Conservation (phyloP, 2,329 filamentous ascomycete species). For the Scolecobasidium constrictum region DNA sequence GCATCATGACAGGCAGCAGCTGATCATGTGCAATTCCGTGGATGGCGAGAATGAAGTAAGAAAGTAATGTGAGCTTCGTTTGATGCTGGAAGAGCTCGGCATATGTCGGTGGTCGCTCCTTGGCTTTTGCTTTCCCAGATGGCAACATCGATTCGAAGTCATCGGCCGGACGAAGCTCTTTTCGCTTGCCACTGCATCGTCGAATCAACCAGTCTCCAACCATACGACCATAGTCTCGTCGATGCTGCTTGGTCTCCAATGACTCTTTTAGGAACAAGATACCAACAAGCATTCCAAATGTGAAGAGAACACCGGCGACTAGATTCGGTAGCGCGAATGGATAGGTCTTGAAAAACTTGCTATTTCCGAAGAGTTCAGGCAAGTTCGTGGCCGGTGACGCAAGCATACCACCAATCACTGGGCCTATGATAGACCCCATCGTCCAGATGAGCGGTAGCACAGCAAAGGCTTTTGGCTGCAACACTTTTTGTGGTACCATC, state of each 20-base stretch:
- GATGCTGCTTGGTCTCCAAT: constrained; percentile 56
- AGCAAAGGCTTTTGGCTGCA: constrained; percentile 82
- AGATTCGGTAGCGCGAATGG: constrained; percentile 83
- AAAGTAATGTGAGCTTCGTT: constrained; percentile 60
- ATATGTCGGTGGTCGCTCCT: constrained; percentile 31
- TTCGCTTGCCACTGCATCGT: neutral
- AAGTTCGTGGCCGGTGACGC: constrained; percentile 69
- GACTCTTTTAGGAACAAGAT: constrained; percentile 84
- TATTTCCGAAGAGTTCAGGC: constrained; percentile 45
- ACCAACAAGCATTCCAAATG: constrained; percentile 63
- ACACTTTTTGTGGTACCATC: constrained; percentile 44
- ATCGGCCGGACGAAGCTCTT: neutral
- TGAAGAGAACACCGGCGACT: constrained; percentile 63
- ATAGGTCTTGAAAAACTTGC: constrained; percentile 58
- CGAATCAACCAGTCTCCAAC: constrained; percentile 39
- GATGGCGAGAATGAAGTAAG: constrained; percentile 71
- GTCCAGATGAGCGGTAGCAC: constrained; percentile 90
- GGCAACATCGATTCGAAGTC: constrained; percentile 6
- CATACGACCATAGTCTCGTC: constrained; percentile 65
- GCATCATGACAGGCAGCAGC: constrained; percentile 53
- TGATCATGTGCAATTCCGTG: constrained; percentile 82
- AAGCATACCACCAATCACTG: constrained; percentile 73
- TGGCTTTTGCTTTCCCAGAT: neutral
- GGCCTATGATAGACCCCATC: constrained; percentile 77
- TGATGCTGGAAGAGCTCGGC: constrained; percentile 62